Conservation (phyloP, 495 filamentous ascomycete species). For the Choiromyces venosus region DNA sequence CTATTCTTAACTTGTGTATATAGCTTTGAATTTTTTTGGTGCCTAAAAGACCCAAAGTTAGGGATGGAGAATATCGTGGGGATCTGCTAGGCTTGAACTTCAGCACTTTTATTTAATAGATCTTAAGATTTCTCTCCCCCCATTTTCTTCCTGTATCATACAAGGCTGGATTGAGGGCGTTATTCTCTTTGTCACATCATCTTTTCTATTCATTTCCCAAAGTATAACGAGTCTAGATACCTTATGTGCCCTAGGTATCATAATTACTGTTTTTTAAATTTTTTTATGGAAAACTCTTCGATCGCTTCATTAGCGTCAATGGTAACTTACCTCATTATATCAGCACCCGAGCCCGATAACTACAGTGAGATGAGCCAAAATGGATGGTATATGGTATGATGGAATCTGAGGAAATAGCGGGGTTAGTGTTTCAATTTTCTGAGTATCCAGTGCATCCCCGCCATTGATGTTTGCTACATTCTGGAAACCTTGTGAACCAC, state of each 20-base stretch:
- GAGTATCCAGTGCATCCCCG: background rate
- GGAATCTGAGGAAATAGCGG: background rate
- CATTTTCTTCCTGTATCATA: background rate
- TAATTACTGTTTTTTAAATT: background rate
- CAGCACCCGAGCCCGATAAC: background rate
- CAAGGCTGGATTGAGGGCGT: background rate
- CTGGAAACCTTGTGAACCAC: background rate
- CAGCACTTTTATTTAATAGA: background rate
- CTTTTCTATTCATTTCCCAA: too few species aligned
- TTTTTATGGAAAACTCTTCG: background rate
- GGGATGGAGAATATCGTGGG: background rate
- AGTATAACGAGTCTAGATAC: too few species aligned
- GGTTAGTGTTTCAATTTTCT: background rate
- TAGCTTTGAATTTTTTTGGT: background rate
- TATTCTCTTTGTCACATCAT: too few species aligned
- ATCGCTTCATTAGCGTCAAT: background rate
- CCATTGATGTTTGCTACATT: too few species aligned
- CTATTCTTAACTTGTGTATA: background rate
- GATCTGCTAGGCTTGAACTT: background rate
- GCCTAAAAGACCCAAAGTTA: background rate
- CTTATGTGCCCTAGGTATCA: too few species aligned
- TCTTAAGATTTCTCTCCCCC: too few species aligned
- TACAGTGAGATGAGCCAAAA: background rate
- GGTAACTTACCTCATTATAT: background rate
- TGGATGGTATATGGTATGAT: background rate